phyloP scores from a whole-genome alignment of 305 asterid genomes.

The Solanum hybrid region DNA sequence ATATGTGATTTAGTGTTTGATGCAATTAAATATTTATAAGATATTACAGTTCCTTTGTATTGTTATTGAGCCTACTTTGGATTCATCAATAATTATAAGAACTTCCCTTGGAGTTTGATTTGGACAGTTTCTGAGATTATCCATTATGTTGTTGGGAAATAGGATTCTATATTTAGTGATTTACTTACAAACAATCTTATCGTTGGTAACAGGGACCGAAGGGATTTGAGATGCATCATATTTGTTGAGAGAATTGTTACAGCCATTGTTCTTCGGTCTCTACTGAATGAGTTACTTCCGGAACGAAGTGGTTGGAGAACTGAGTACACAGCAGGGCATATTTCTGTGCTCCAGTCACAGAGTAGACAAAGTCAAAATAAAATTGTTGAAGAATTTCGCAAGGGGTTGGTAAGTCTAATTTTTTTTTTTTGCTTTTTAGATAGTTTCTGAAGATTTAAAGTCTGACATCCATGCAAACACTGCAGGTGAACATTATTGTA shows the following conservation, averaged over 20 bases:
- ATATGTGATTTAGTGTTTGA: too few species aligned
- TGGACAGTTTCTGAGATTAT: too few species aligned
- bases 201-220: background rate
- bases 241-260: background rate
- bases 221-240: background rate
- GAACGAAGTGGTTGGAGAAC: background rate
- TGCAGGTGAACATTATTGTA: background rate
- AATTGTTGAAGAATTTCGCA: background rate
- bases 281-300: background rate
- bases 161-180: background rate
- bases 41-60: too few species aligned
- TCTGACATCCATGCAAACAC: background rate
- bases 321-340: background rate
- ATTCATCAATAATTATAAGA: too few species aligned
- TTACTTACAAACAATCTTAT: background rate
- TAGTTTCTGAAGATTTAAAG: background rate
- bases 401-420: background rate
- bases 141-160: background rate
- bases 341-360: too few species aligned
- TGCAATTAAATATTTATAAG: too few species aligned
- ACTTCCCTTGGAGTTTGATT: too few species aligned
- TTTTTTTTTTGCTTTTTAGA: background rate
- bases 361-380: too few species aligned
- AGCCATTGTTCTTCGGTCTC: background rate
- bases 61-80: too few species aligned